Conservation (phyloP, 345 rosid genomes). For the Citrus inodora region DNA sequence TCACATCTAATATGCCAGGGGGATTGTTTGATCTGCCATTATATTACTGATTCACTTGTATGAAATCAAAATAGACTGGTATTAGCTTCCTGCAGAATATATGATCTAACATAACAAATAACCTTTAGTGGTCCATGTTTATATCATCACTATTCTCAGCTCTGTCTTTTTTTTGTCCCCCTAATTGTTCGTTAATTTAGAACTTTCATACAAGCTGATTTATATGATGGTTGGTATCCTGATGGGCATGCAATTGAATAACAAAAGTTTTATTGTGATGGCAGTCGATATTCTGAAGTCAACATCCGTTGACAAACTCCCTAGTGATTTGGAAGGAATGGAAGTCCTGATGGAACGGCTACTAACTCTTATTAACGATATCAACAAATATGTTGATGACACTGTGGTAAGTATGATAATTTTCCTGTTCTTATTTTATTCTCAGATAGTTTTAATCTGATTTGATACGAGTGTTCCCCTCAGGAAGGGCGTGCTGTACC, state of each 20-base stretch:
- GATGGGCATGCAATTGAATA: constrained; percentile 2
- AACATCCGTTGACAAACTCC: constrained; percentile 72
- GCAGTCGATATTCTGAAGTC: constrained; percentile 74
- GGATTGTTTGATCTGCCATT: neutral
- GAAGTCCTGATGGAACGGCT: constrained; percentile 79
- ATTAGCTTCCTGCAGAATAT: neutral
- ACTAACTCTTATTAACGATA: constrained; percentile 61
- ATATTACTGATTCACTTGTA: neutral
- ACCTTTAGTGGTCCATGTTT: neutral
- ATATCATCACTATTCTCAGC: neutral
- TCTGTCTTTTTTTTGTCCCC: neutral
- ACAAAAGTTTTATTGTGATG: neutral
- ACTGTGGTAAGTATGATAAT: constrained; percentile 61
- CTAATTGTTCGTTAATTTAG: neutral
- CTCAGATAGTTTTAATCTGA: constrained; percentile 4
- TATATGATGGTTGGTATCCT: neutral
- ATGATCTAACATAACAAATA: neutral
- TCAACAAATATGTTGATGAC: constrained; percentile 74
- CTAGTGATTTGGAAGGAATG: constrained; percentile 97
- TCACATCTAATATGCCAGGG: neutral
- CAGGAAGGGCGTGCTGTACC: constrained; percentile 73
- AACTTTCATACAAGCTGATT: neutral
- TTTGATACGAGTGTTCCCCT: neutral
- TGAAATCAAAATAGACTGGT: neutral
- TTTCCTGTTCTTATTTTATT: neutral